Evolutionary conservation across 768 basidiomycete species (phyloP).

Genomic region (Amanita fuliginea): DNA sequence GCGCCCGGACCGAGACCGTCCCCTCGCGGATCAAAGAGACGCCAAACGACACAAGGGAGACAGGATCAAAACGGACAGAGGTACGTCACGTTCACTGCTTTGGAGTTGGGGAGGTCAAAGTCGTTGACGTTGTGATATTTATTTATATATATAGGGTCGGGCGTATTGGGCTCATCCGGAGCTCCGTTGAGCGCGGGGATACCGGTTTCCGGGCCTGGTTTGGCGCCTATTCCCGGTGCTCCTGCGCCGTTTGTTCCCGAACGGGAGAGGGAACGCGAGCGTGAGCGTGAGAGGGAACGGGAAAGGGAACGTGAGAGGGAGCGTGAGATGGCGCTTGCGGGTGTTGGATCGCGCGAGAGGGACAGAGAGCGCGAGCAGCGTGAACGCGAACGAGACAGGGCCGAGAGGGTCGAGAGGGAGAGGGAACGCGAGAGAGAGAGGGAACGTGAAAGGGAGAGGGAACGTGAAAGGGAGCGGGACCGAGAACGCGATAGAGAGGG

Average conservation of each 20-base stretch:
- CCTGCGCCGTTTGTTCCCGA: slow-evolving; percentile 4
- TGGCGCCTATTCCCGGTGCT: neutral
- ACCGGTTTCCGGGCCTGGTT: slow-evolving; percentile 1
- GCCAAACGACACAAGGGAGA: slow-evolving; percentile 48
- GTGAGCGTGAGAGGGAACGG: neutral
- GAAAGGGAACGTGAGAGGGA: slow-evolving; percentile 5
- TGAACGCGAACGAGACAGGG: slow-evolving; percentile 3
- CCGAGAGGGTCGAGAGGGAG: neutral
- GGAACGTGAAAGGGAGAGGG: slow-evolving; percentile 1
- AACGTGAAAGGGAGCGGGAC: slow-evolving; percentile 2
- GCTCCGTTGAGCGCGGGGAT: slow-evolving; percentile 5
- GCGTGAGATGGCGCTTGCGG: neutral
- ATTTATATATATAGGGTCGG: neutral
- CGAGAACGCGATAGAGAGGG: neutral
- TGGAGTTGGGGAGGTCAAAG: too few relatives aligned
- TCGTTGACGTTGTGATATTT: neutral
- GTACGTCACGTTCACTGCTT: slow-evolving; percentile 14
- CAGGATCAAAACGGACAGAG: slow-evolving; percentile 25
- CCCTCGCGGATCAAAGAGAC: slow-evolving; percentile 37
- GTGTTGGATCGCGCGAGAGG: slow-evolving; percentile 3
- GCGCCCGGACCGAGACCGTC: slow-evolving; percentile 24
- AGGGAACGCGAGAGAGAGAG: slow-evolving; percentile 3
- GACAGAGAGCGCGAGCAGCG: slow-evolving; percentile 6
- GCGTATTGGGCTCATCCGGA: slow-evolving; percentile 20
- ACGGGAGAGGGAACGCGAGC: slow-evolving; percentile 5